These are phyloP conservation scores for Skeletonema potamos DNA, from an alignment of 108 stramenopile species.

Conservation along the genomic window DNA sequence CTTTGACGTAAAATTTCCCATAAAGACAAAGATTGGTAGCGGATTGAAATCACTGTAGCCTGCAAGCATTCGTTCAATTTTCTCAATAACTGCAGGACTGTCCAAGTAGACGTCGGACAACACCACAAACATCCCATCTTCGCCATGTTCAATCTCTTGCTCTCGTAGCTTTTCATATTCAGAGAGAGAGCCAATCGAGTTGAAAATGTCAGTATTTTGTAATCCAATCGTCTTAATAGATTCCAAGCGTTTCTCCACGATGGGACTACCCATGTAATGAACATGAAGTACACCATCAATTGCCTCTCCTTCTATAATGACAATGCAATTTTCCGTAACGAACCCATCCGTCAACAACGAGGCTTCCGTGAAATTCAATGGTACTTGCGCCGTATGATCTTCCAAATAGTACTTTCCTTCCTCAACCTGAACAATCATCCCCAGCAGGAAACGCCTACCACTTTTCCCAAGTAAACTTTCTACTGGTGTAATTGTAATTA, in stretches of 20 bases:
- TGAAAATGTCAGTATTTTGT: conserved; percentile 62
- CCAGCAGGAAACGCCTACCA: conserved; percentile 45
- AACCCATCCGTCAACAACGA: conserved; percentile 63
- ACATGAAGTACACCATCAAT: conserved; percentile 76
- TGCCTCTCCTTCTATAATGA: conserved; percentile 88
- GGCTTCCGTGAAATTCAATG: conserved; percentile 56
- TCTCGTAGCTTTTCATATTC: conserved; percentile 57
- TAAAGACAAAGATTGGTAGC: conserved; percentile 84
- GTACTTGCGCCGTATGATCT: conserved; percentile 77
- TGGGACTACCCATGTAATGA: conserved; percentile 73
- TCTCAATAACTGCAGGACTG: conserved; percentile 78
- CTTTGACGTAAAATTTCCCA: conserved; percentile 91
- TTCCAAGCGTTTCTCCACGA: conserved; percentile 62
- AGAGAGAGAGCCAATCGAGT: conserved; percentile 61
- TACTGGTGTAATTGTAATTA: conserved; percentile 52
- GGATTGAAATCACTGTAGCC: conserved; percentile 59
- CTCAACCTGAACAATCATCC: conserved; percentile 68
- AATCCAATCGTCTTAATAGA: conserved; percentile 68
- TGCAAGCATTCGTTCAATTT: conserved; percentile 75
- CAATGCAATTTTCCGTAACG: conserved; percentile 86
- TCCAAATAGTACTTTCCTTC: conserved; percentile 74
- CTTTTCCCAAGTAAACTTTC: conserved; percentile 62
- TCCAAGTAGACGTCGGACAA: conserved; percentile 90
- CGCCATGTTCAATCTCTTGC: conserved; percentile 52
- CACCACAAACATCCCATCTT: conserved; percentile 80